phyloP scores from a whole-genome alignment of 1,284 basidiomycete genomes.

The Ustilago curta region DNA sequence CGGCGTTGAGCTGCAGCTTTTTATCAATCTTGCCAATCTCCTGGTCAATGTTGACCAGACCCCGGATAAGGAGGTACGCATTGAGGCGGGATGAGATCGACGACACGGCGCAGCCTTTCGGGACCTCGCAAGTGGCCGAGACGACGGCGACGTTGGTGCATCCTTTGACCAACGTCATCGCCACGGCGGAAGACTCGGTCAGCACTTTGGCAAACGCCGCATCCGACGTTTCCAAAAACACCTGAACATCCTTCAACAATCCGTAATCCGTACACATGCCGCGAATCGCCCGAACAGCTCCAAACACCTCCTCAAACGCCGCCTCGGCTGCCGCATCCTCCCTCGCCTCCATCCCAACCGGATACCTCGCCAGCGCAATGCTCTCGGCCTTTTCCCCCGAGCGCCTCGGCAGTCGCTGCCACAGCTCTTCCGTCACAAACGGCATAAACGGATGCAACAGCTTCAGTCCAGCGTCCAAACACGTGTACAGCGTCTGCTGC shows the following conservation, averaged over 20 bases:
- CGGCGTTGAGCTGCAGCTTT: constrained; percentile 63
- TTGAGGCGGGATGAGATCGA: constrained; percentile 57
- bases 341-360: constrained; percentile 72
- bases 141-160: constrained; percentile 80
- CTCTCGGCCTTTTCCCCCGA: constrained; percentile 81
- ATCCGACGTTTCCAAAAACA: constrained; percentile 81
- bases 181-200: constrained; percentile 79
- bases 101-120: constrained; percentile 88
- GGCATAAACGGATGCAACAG: constrained; percentile 99
- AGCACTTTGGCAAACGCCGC: constrained; percentile 72
- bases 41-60: constrained; percentile 63
- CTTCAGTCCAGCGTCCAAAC: constrained; percentile 87
- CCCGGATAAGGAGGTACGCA: constrained; percentile 61
- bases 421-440: constrained; percentile 97
- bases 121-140: constrained; percentile 75
- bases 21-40: constrained; percentile 65
- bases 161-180: constrained; percentile 87
- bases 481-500: constrained; percentile 95
- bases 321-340: constrained; percentile 38
- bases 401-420: constrained; percentile 92
- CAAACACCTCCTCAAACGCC: constrained; percentile 85
- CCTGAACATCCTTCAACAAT: constrained; percentile 87
- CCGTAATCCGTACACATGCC: constrained; percentile 92
- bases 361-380: constrained; percentile 90
- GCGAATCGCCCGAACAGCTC: constrained; percentile 81